These are phyloP conservation scores for Onygena corvina DNA, from an alignment of 2,329 filamentous ascomycete species.

Conservation along the genomic window DNA sequence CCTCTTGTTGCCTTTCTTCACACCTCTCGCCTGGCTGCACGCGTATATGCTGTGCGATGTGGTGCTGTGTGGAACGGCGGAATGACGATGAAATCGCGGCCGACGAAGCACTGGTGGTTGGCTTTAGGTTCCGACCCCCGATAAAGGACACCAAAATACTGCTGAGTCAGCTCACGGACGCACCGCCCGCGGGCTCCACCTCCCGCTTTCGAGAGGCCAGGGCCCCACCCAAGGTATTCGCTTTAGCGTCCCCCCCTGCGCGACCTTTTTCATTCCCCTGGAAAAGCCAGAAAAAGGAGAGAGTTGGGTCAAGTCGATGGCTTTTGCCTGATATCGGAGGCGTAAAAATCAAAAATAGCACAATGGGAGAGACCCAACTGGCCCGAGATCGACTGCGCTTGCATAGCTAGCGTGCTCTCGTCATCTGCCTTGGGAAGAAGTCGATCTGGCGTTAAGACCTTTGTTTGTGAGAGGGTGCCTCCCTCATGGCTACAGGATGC, in stretches of 20 bases:
- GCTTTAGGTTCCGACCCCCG: neutral
- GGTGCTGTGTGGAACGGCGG: neutral
- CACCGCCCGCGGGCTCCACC: neutral
- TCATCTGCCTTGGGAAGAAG: neutral
- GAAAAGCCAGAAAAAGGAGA: neutral
- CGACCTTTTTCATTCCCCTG: too few relatives aligned
- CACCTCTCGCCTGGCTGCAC: neutral
- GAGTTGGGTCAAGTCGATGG: too few relatives aligned
- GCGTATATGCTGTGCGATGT: neutral
- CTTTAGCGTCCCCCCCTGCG: neutral
- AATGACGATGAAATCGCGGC: neutral
- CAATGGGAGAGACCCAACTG: too few relatives aligned
- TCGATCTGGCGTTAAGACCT: neutral
- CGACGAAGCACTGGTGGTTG: neutral
- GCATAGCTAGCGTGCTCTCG: neutral
- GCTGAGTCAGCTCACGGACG: constrained; percentile 1
- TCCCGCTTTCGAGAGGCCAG: neutral
- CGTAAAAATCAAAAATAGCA: constrained; percentile 4
- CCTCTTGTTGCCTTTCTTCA: neutral
- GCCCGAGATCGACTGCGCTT: neutral
- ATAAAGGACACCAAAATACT: neutral
- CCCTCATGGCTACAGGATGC: neutral
- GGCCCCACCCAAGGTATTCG: neutral
- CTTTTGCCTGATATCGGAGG: too few relatives aligned
- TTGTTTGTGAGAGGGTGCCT: neutral